These are phyloP conservation scores for Ophiognomonia clavigignenti-juglandacearum DNA, from an alignment of 2,329 filamentous ascomycete species.

Conservation along the genomic window DNA sequence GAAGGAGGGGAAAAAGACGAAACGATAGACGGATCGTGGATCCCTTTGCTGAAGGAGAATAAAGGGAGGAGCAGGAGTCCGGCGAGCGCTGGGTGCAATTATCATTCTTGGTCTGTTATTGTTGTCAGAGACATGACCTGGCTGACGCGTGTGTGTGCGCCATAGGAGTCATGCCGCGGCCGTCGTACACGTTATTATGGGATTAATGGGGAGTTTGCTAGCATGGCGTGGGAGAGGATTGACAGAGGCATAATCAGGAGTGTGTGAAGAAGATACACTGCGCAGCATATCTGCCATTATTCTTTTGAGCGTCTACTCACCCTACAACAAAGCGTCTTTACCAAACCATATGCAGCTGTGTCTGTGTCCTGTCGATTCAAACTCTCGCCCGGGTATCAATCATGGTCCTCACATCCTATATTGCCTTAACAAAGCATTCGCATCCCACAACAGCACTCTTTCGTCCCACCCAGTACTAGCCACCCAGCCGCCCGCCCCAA, in stretches of 20 bases:
- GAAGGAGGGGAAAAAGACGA: conserved; percentile 3
- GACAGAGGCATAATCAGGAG: too few relatives aligned
- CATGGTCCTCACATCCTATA: conserved; percentile 5
- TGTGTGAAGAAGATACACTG: too few relatives aligned
- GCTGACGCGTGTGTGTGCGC: not conserved
- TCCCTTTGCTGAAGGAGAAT: too few relatives aligned
- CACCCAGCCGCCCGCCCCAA: conserved; percentile 92
- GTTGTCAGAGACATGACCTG: not conserved
- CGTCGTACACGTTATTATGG: conserved; percentile 1
- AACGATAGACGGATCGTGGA: not conserved
- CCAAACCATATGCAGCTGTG: not conserved
- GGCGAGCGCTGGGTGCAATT: too few relatives aligned
- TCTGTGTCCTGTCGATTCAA: not conserved
- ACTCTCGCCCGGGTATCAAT: conserved; percentile 13
- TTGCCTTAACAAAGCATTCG: conserved; percentile 44
- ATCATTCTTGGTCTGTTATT: too few relatives aligned
- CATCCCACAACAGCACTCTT: conserved; percentile 86
- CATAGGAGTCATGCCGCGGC: not conserved
- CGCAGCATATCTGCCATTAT: not conserved
- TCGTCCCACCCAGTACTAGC: conserved; percentile 95
- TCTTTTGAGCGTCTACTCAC: not conserved
- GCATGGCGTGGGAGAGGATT: not conserved
- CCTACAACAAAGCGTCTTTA: too few relatives aligned
- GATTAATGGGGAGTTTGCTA: not conserved
- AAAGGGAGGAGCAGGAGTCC: too few relatives aligned